Conservation (phyloP, 257 asterid species). For the Cordia subcordata region DNA sequence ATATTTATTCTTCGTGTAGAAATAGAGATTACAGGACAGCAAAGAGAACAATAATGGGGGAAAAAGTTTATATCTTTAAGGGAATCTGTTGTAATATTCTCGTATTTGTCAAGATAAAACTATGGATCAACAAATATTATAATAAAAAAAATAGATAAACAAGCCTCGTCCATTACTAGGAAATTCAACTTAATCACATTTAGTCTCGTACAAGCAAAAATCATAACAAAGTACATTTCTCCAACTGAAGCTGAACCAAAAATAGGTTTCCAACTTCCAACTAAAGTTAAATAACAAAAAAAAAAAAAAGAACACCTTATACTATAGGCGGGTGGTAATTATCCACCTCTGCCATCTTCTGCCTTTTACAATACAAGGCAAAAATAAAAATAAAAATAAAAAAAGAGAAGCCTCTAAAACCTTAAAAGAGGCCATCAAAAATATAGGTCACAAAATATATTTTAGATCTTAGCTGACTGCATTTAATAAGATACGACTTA, state of each 20-base stretch:
- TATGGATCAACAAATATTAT: background rate
- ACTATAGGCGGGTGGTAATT: slow-evolving; percentile 43
- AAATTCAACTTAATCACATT: slow-evolving; percentile 27
- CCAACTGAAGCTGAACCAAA: slow-evolving; percentile 10
- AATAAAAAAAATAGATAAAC: slow-evolving; percentile 5
- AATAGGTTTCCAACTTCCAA: background rate
- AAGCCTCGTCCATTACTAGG: slow-evolving; percentile 28
- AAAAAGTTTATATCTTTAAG: too few relatives aligned
- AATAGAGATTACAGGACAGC: too few relatives aligned
- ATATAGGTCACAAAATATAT: background rate
- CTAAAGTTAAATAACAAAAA: slow-evolving; percentile 10
- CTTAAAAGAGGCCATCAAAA: background rate
- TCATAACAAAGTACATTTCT: slow-evolving; percentile 12
- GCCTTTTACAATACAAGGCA: slow-evolving; percentile 11
- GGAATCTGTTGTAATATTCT: too few relatives aligned
- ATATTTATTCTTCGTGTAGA: too few relatives aligned
- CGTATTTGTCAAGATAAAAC: too few relatives aligned
- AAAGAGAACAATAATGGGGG: too few relatives aligned
- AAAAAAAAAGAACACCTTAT: background rate
- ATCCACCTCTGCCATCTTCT: slow-evolving; percentile 45
- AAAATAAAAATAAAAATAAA: background rate
- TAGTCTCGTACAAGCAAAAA: slow-evolving; percentile 16
- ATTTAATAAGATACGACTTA: background rate
- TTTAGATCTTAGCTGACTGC: background rate
- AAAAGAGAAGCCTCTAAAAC: background rate